Evolutionary conservation across 441 rosid species (phyloP), one percentile per base, ranked within the genome.

Genomic region (Melastoma candidum): DNA sequence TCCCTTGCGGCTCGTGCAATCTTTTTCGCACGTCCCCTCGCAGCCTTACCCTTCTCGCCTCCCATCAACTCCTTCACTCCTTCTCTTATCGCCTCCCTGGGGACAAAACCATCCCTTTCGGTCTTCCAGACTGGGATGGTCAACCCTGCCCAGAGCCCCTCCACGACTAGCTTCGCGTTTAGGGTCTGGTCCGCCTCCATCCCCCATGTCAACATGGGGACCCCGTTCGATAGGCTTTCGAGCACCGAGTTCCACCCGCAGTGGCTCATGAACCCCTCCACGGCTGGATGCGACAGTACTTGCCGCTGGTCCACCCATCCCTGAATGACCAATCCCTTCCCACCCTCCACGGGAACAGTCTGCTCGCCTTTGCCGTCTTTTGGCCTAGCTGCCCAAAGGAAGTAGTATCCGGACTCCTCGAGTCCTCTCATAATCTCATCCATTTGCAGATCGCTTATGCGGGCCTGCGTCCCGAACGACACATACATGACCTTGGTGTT

Each of bases 161-260:
- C 62, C 25, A 47, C 69, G 13, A 76, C 36, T 10, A 64, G 14
- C 56, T 63, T 73, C 0, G 74, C 76, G 48, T 73, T 76, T 24
- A 73, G 22, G 10, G 59, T 22, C 51, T 76, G 78, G 24, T 76
- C 78, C 1, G 69, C 63, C 0, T 60, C 63, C 66, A 58, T 66
- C 0, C 76, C 72, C 78, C 81, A 76, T 0, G 53, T 64, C 54
- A 71, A 25, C 3, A 76, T 25, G 0, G 81, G 81, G 52, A 73
- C 68, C 7, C 71, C 70, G 1, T 24, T 53, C 2, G 68, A 54
- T 48, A 70, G 26, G 48, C 76, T 63, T 53, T 76, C 81, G 2
- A 76, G 45, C 26, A 70, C 65, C 2, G 77, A 72, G 47, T 72
- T 76, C 77, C 77, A 72, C 1, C 80, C 77, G 17, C 81, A 73